Percentiles rank a stretch among this genome's conserved stretches.
Conservation (phyloP, 345 rosid species). For the Noccaea bulbosa region DNA sequence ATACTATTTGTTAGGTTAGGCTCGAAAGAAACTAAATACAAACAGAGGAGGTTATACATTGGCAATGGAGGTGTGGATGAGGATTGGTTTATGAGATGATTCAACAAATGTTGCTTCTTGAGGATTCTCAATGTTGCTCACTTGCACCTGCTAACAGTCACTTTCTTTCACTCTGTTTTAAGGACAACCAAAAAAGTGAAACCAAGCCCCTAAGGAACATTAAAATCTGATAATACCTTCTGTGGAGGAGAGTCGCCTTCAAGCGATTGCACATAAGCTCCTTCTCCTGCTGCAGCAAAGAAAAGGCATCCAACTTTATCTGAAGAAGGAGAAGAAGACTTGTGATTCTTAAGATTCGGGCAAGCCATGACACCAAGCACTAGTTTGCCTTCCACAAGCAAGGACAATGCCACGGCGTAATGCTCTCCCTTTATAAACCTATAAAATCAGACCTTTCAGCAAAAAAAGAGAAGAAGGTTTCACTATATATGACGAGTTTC, state of each 20-base stretch:
- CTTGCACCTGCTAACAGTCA: slow-evolving; percentile 60
- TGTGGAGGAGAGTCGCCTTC: slow-evolving; percentile 52
- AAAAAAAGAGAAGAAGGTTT: not conserved
- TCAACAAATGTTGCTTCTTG: slow-evolving; percentile 86
- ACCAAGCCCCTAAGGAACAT: not conserved
- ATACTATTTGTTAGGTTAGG: not conserved
- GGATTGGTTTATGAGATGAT: slow-evolving; percentile 78
- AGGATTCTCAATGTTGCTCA: slow-evolving; percentile 61
- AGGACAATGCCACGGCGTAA: slow-evolving; percentile 77
- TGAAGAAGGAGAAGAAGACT: slow-evolving; percentile 31
- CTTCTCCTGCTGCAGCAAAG: slow-evolving; percentile 71
- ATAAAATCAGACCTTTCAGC: not conserved
- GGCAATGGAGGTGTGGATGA: slow-evolving; percentile 67
- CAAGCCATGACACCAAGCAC: slow-evolving; percentile 86
- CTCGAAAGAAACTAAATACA: slow-evolving; percentile 15
- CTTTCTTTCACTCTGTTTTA: not conserved
- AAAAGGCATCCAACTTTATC: slow-evolving; percentile 69
- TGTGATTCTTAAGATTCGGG: slow-evolving; percentile 61
- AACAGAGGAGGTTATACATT: slow-evolving; percentile 39
- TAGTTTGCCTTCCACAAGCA: slow-evolving; percentile 84
- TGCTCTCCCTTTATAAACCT: slow-evolving; percentile 88
- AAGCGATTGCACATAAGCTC: slow-evolving; percentile 74
- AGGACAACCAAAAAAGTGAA: not conserved
- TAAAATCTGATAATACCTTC: slow-evolving; percentile 49
- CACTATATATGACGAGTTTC: not conserved